phyloP scores from a whole-genome alignment of 2,329 filamentous ascomycete genomes.

The Fusarium guadeloupense region DNA sequence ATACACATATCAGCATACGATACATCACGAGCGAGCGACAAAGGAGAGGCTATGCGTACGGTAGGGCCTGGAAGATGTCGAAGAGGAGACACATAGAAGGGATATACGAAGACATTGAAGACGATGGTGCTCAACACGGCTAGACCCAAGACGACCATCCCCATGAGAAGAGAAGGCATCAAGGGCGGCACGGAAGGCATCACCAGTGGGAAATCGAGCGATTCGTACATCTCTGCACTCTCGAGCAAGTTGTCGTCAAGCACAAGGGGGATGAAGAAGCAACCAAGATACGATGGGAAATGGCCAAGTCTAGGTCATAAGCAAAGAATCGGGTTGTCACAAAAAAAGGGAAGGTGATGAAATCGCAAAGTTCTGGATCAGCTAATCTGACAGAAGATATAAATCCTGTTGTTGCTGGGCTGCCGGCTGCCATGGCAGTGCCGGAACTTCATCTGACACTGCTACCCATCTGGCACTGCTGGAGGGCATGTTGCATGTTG shows the following conservation, averaged over 20 bases:
- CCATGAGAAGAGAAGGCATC: neutral
- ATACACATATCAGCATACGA: neutral
- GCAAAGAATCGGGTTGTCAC: neutral
- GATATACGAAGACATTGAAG: constrained; percentile 52
- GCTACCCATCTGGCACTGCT: constrained; percentile 26
- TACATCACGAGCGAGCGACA: neutral
- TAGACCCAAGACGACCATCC: neutral
- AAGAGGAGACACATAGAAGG: constrained; percentile 54
- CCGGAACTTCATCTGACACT: constrained; percentile 8
- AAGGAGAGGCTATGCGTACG: constrained; percentile 37
- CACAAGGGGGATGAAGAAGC: neutral
- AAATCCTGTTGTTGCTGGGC: neutral
- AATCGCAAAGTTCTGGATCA: neutral
- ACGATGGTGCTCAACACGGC: neutral
- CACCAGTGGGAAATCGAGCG: neutral
- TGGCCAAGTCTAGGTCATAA: neutral
- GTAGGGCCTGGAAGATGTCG: constrained; percentile 56
- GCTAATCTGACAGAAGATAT: neutral
- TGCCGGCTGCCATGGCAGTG: constrained; percentile 8
- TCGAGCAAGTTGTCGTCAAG: neutral
- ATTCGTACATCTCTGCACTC: neutral
- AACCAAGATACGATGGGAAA: neutral
- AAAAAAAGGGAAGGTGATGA: neutral
- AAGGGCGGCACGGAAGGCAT: neutral
- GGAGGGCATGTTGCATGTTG: constrained; percentile 12